Percentiles rank a stretch among this genome's conserved stretches.
Conservation (phyloP, 2,329 filamentous ascomycete genomes). For the Hypomyces rosellus region DNA sequence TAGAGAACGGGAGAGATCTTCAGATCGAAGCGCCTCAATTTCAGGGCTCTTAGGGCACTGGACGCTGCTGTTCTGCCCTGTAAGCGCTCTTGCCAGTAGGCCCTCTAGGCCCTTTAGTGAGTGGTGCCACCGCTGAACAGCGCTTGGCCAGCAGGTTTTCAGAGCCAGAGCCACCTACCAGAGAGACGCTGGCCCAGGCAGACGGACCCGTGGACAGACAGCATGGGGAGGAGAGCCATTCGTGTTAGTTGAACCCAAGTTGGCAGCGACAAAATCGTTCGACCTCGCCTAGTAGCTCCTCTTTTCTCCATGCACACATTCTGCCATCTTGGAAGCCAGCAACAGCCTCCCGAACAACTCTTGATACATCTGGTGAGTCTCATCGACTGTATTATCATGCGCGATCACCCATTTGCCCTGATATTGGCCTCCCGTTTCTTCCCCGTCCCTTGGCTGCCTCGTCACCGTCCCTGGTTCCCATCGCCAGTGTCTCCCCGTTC, state of each 20-base stretch:
- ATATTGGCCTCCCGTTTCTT: conserved; percentile 20
- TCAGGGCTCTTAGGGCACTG: conserved; percentile 5
- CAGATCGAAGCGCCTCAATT: neutral
- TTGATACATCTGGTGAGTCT: conserved; percentile 32
- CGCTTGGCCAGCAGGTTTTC: conserved; percentile 7
- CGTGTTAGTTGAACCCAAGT: conserved; percentile 16
- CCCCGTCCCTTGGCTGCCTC: conserved; percentile 16
- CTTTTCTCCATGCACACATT: conserved; percentile 40
- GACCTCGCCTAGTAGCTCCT: conserved; percentile 34
- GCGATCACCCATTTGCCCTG: conserved; percentile 29
- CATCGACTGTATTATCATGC: conserved; percentile 26
- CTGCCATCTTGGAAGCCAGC: conserved; percentile 29
- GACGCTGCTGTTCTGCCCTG: neutral
- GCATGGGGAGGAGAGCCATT: neutral
- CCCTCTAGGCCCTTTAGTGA: conserved; percentile 1
- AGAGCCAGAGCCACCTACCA: neutral
- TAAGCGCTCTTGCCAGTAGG: neutral
- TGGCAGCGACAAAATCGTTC: conserved; percentile 34
- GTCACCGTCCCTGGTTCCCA: conserved; percentile 1
- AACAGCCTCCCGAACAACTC: conserved; percentile 28
- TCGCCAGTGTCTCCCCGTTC: conserved; percentile 4
- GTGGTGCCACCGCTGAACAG: neutral
- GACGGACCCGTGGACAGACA: too few species aligned
- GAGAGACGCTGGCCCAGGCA: too few species aligned
- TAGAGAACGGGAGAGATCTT: neutral